Base-by-base conservation (phyloP, 495 filamentous ascomycete genomes). In the Podospora didyma region DNA sequence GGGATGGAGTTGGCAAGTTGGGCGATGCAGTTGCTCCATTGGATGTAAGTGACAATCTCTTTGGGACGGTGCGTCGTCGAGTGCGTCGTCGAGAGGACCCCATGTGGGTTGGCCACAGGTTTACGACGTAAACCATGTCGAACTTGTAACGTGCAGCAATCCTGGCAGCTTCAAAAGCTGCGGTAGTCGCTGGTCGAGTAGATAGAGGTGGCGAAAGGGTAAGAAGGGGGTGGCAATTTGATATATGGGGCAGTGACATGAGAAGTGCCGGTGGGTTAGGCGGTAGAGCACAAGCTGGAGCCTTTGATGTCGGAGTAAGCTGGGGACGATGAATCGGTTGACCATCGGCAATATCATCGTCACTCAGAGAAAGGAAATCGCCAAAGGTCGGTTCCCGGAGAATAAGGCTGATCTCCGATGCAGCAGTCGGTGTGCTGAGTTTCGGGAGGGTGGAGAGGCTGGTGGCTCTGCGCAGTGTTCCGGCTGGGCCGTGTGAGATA, bases 321-420 rank as follows among this genome's bases (percentile, higher is more conserved):
- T 49, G 62, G 49, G 51, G 1, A 53, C 2, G 57, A 56, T 23
- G 56, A 59, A 6, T 22, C 14, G 62, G 60, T 17, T 57, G 34
- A 22, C 55, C 65, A 46, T 78, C 77, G 17, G 75, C 73, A 23
- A 79, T 72, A 42, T 78, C 75, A 23, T 78, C 75, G 51, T 79
- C 77, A 57, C 67, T 70, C 2, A 79, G 67, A 3, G 67, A 59
- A 46, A 73, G 65, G 49, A 79, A 79, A 9, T 79, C 77, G 7
- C 67, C 66, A 26, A 79, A 59, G 20, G 64, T 71, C n/a, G 77
- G 77, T 39, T 78, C 75, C 31, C 51, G 62, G 4, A 78, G 65
- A 14, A 63, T 47, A 1, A 58, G 24, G 22, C 63, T 49, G 31
- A 34, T 19, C 19, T 54, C 45, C 19, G 46, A 21, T 21, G 39